Evolutionary conservation across 164 flowering plant genomes (phyloP), one percentile per base, ranked within the genome.

Genomic region (Chimonanthus salicifolius): DNA sequence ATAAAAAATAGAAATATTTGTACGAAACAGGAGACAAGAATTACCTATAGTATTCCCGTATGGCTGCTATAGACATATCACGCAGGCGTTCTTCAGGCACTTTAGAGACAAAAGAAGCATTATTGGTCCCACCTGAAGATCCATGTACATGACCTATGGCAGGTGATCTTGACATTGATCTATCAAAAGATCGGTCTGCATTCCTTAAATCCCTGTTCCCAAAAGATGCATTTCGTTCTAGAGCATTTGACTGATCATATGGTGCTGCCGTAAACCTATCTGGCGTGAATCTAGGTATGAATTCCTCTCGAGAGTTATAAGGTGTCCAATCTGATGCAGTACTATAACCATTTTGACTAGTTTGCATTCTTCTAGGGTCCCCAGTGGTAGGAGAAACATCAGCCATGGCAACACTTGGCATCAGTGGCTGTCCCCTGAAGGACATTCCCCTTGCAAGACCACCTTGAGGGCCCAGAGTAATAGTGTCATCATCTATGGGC

Each of bases 401-500:
- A 72, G 80, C 44, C 47, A 74, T 63, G 18, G 84, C 75, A 76
- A 75, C 70, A 69, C 80, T 74, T 6, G 84, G 66, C 70, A 84
- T 74, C 62, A 84, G 48, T 49, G 86, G 83, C 18, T 85, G 87
- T 16, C 94, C 98, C 81, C 92, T 82, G 49, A 79, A 82, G 49
- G 94, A 90, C 95, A 92, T 93, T 47, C 93, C 94, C 84, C 90
- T 83, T 15, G 88, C 97, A 76, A 96, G 93, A 74, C 99, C 98
- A 76, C 99, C 99, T 81, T 93, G 98, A 15, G 99, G 97, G 5
- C 92, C 97, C 79, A 96, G 89, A 45, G 95, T 88, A 21, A 94
- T 89, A 46, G 94, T 76, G 68, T 88, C 91, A 75, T 90, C 92
- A 72, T 89, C 89, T 33, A 78, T 66, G n/a, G 90, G 80, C 79